Percentiles rank a stretch among this genome's conserved stretches.
These are phyloP conservation scores for Monosporozyma aquatica DNA, from an alignment of 805 yeast species.

Conservation along the genomic window DNA sequence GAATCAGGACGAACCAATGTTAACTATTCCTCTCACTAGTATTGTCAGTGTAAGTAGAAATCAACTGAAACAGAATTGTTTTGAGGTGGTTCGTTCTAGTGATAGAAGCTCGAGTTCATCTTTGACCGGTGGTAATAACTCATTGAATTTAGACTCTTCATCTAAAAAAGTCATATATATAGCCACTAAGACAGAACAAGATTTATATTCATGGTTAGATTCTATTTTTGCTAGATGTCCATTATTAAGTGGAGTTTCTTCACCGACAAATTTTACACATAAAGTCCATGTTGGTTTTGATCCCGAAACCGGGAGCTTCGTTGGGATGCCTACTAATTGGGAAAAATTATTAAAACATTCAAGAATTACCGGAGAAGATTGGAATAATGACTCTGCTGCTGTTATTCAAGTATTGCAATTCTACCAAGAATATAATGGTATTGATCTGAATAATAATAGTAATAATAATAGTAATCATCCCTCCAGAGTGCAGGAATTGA, in stretches of 20 bases:
- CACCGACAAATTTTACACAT: slow-evolving; percentile 91
- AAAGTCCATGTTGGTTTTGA: slow-evolving; percentile 84
- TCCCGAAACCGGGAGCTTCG: slow-evolving; percentile 75
- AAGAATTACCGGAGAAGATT: slow-evolving; percentile 86
- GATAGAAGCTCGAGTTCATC: slow-evolving; percentile 19
- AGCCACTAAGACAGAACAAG: slow-evolving; percentile 68
- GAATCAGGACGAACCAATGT: slow-evolving; percentile 36
- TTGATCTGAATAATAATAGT: slow-evolving; percentile 7
- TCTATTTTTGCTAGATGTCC: slow-evolving; percentile 75
- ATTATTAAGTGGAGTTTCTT: slow-evolving; percentile 57
- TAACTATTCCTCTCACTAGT: slow-evolving; percentile 47
- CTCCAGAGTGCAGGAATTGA: background rate
- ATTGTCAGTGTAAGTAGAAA: slow-evolving; percentile 57
- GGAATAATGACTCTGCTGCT: slow-evolving; percentile 89
- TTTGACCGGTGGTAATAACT: slow-evolving; percentile 9
- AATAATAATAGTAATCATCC: slow-evolving; percentile 4
- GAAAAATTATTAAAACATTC: slow-evolving; percentile 73
- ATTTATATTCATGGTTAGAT: slow-evolving; percentile 84
- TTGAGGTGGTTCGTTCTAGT: slow-evolving; percentile 58
- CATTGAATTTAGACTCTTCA: slow-evolving; percentile 16
- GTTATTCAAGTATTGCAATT: slow-evolving; percentile 86
- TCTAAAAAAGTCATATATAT: slow-evolving; percentile 56
- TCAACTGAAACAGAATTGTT: slow-evolving; percentile 66
- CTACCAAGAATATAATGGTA: slow-evolving; percentile 41
- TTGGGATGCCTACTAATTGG: slow-evolving; percentile 94